Evolutionary conservation across 441 rosid species (phyloP), one percentile per base, ranked within the genome.

Genomic region (Bruguiera hainesii): DNA sequence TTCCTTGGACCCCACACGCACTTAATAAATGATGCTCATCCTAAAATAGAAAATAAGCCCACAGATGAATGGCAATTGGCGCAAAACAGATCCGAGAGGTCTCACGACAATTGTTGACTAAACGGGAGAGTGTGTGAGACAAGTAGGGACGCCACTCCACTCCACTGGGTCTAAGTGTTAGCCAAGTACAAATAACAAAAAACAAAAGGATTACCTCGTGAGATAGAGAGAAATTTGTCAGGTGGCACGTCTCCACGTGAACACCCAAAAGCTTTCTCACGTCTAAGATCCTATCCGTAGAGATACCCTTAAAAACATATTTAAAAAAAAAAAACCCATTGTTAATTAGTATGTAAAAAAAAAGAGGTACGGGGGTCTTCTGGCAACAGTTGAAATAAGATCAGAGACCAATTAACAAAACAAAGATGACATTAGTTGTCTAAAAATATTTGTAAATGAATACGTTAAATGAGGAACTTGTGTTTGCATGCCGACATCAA

Each of bases 201-300:
- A 8, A 10, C 20, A 30, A 53, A 7, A 15, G 10, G 13, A 19
- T 64, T 68, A 82, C 84, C 90, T 87, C 86, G 60, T 87, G 90
- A 23, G 85, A 79, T 19, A 85, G 55, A 37, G 88, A 83, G 76
- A 74, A 87, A 60, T 77, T 82, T 21, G 90, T 87, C 26, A 83
- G 76, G 71, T 87, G 88, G 71, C 88, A 87, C 16, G 93, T 85
- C 62, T 84, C 79, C 7, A 82, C 86, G 26, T 82, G 74, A 35
- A 75, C 75, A 51, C 69, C 84, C 75, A 85, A 60, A 63, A 87
- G 77, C 75, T 75, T 82, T 59, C 79, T 82, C 49, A 85, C 80
- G 71, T 85, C 93, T 8, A 83, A 80, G 16, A 85, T 81, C 90
- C 77, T 83, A 71, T 87, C 93, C 11, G 93, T 87, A 11, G 93